Conservation (phyloP, 2,329 filamentous ascomycete species). For the Pseudopyricularia cyperi region DNA sequence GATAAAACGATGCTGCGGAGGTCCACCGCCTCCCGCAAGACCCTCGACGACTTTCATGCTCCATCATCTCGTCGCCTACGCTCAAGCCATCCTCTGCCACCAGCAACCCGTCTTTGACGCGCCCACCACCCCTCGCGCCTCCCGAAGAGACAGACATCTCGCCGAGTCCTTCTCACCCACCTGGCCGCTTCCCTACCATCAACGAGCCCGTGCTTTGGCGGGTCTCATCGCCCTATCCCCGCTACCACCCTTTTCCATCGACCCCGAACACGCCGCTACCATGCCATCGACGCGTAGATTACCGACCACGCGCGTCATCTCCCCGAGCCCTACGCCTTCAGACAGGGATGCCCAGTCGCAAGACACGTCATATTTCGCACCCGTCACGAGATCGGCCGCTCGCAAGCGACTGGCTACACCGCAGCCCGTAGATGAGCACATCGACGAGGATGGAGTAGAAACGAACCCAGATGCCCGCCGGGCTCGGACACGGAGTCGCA, state of each 20-base stretch:
- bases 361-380: conserved; percentile 50
- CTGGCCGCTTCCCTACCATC: conserved; percentile 21
- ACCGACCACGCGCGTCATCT: conserved; percentile 75
- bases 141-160: conserved; percentile 4
- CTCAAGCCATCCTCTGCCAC: neutral
- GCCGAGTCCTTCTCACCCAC: conserved; percentile 11
- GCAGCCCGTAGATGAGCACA: conserved; percentile 45
- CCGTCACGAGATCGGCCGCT: conserved; percentile 63
- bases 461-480: conserved; percentile 39
- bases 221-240: conserved; percentile 43
- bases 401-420: conserved; percentile 45
- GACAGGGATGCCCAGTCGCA: conserved; percentile 33
- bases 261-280: conserved; percentile 22
- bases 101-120: conserved; percentile 5
- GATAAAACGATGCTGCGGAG: conserved; percentile 41
- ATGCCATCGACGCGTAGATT: conserved; percentile 47
- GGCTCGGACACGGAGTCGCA: conserved; percentile 59
- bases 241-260: conserved; percentile 41
- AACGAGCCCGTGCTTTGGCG: conserved; percentile 35
- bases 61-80: conserved; percentile 14
- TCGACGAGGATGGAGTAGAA: conserved; percentile 35
- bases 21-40: conserved; percentile 36
- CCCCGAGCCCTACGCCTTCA: conserved; percentile 67
- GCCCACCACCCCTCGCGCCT: conserved; percentile 11
- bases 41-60: conserved; percentile 31